phyloP scores from a whole-genome alignment of 2,329 filamentous ascomycete genomes.

The Ceratocystis diversiconidia region DNA sequence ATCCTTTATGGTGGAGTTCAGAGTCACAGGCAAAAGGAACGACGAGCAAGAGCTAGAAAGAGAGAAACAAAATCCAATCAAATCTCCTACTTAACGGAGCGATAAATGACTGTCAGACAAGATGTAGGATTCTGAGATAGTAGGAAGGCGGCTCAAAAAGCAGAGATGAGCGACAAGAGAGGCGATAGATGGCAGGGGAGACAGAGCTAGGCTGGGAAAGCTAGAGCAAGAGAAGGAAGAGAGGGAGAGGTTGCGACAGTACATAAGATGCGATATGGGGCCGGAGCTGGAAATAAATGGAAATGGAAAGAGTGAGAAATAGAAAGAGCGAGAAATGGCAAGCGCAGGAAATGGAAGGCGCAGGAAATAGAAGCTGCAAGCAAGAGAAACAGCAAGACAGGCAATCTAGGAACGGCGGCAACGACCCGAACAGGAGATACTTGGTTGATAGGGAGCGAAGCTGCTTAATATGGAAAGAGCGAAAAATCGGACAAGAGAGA shows the following conservation, averaged over 20 bases:
- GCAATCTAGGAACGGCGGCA: neutral
- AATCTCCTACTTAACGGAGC: neutral
- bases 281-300: neutral
- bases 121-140: neutral
- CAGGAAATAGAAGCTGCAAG: neutral
- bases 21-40: neutral
- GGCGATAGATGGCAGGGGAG: neutral
- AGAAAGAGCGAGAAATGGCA: neutral
- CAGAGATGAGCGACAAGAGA: neutral
- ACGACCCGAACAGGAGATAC: neutral
- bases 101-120: neutral
- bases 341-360: neutral
- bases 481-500: too few species aligned
- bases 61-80: neutral
- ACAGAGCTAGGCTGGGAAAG: neutral
- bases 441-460: too few species aligned
- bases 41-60: neutral
- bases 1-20: neutral
- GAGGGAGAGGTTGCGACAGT: neutral
- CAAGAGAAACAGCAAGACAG: neutral
- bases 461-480: too few species aligned
- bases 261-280: neutral
- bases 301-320: neutral
- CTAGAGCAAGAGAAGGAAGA: neutral
- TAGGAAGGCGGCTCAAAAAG: neutral